A percentile compares a stretch with the other conserved stretches of the same genome.
Evolutionary conservation across 2,329 filamentous ascomycete genomes (phyloP).

Genomic region (Pseudonectria buxi): DNA sequence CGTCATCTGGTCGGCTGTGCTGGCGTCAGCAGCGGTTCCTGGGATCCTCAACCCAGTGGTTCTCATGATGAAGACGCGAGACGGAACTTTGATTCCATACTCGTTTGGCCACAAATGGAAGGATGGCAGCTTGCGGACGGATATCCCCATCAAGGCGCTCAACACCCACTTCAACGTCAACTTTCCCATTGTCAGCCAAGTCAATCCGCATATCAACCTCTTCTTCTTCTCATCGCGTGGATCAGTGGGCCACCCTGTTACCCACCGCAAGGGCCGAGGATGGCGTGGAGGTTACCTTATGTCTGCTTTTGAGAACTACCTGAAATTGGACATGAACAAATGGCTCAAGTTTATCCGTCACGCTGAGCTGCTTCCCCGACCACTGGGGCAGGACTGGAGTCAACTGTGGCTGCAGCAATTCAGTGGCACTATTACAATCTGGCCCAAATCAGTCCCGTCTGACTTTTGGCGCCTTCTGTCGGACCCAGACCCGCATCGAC

Average conservation of each 20-base stretch:
- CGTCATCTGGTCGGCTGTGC: slow-evolving; percentile 94
- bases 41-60: slow-evolving; percentile 95
- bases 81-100: slow-evolving; percentile 77
- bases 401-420: slow-evolving; percentile 96
- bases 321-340: slow-evolving; percentile 95
- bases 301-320: slow-evolving; percentile 84
- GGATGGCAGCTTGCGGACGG: slow-evolving; percentile 86
- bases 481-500: slow-evolving; percentile 67
- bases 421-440: slow-evolving; percentile 90
- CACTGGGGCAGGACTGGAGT: slow-evolving; percentile 91
- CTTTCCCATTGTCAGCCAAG: slow-evolving; percentile 82
- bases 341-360: slow-evolving; percentile 94
- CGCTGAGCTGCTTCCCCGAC: slow-evolving; percentile 82
- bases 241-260: slow-evolving; percentile 85
- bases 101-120: slow-evolving; percentile 99
- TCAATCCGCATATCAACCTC: slow-evolving; percentile 96
- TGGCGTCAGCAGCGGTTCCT: slow-evolving; percentile 91
- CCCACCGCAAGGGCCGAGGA: slow-evolving; percentile 83
- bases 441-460: slow-evolving; percentile 71
- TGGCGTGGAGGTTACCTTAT: slow-evolving; percentile 96
- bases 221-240: slow-evolving; percentile 98
- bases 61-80: slow-evolving; percentile 76
- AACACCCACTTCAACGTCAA: slow-evolving; percentile 98
- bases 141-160: slow-evolving; percentile 88
- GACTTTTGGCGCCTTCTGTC: slow-evolving; percentile 84